Percentiles rank a stretch among this genome's conserved stretches.
These are phyloP conservation scores for Pythium guiyangense DNA, from an alignment of 352 stramenopile species.

Conservation along the genomic window DNA sequence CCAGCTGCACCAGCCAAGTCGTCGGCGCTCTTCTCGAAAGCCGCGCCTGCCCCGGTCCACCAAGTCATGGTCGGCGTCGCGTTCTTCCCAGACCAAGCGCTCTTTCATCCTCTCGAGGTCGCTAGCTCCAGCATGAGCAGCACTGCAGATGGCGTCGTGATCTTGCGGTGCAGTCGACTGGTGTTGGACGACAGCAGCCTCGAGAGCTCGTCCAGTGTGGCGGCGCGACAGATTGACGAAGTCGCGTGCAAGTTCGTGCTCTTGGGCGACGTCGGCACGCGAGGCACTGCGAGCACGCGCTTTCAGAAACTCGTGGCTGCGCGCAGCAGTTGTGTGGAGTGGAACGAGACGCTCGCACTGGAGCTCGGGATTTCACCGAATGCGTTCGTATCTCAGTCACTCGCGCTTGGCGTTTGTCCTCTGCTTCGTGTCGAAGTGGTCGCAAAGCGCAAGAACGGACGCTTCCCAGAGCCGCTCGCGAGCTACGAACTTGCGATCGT, in stretches of 20 bases:
- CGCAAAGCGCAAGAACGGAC: constrained; percentile 14
- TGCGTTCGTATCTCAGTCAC: constrained; percentile 14
- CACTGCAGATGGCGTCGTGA: neutral
- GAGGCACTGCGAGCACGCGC: neutral
- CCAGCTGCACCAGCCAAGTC: neutral
- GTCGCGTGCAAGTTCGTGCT: constrained; percentile 11
- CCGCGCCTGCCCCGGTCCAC: neutral
- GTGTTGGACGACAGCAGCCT: constrained; percentile 1
- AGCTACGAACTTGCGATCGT: constrained; percentile 20
- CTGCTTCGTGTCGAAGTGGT: constrained; percentile 32
- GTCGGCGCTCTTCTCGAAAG: constrained; percentile 8
- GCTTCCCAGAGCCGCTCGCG: constrained; percentile 25
- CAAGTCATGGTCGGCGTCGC: constrained; percentile 11
- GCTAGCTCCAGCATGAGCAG: neutral
- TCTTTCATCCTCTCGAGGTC: constrained; percentile 9
- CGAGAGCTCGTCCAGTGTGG: neutral
- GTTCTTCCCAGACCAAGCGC: constrained; percentile 25
- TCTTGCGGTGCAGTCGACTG: constrained; percentile 7
- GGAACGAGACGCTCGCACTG: constrained; percentile 19
- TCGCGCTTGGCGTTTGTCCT: constrained; percentile 24
- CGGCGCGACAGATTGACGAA: constrained; percentile 2
- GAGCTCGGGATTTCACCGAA: constrained; percentile 11
- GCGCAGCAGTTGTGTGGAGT: constrained; percentile 6
- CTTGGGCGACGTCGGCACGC: neutral
- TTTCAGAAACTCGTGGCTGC: constrained; percentile 4